Conservation (phyloP, 352 stramenopile species). For the Pythium monospermum region DNA sequence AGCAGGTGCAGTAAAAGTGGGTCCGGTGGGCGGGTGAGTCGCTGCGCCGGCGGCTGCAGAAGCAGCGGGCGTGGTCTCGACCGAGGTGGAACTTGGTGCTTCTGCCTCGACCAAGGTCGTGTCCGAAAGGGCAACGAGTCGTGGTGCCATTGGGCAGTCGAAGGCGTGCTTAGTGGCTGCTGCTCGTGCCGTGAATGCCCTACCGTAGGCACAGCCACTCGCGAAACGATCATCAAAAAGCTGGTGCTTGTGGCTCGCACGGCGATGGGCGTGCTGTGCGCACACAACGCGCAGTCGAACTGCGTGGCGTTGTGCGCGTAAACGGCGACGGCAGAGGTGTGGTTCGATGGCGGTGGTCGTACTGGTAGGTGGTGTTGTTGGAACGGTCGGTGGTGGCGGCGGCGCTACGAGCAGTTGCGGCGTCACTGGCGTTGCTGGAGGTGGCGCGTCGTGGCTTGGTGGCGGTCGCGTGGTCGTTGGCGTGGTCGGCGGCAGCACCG, state of each 20-base stretch:
- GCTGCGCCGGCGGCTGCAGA: not conserved
- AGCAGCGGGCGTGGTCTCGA: not conserved
- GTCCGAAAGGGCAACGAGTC: not conserved
- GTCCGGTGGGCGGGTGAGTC: not conserved
- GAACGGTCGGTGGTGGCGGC: too few relatives aligned
- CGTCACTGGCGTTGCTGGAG: too few relatives aligned
- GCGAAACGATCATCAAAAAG: constrained; percentile 19
- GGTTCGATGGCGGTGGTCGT: too few relatives aligned
- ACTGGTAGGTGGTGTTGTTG: too few relatives aligned
- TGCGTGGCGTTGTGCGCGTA: constrained; percentile 18
- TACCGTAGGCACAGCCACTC: constrained; percentile 15
- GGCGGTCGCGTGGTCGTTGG: too few relatives aligned
- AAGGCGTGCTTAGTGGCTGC: constrained; percentile 15
- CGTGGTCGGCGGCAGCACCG: too few relatives aligned
- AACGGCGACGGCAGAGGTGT: constrained; percentile 11
- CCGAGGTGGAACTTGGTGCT: constrained; percentile 2
- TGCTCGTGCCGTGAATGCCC: constrained; percentile 10
- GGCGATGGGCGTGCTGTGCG: constrained; percentile 13
- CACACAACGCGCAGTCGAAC: constrained; percentile 19
- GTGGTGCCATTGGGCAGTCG: constrained; percentile 7
- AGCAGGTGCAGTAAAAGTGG: not conserved
- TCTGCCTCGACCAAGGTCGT: constrained; percentile 1
- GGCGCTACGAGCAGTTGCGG: too few relatives aligned
- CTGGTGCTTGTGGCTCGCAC: constrained; percentile 4
- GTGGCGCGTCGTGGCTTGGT: too few relatives aligned